A percentile compares a stretch with the other conserved stretches of the same genome.
Evolutionary conservation across 2,329 filamentous ascomycete genomes (phyloP).

Genomic region (Alternaria sp.): DNA sequence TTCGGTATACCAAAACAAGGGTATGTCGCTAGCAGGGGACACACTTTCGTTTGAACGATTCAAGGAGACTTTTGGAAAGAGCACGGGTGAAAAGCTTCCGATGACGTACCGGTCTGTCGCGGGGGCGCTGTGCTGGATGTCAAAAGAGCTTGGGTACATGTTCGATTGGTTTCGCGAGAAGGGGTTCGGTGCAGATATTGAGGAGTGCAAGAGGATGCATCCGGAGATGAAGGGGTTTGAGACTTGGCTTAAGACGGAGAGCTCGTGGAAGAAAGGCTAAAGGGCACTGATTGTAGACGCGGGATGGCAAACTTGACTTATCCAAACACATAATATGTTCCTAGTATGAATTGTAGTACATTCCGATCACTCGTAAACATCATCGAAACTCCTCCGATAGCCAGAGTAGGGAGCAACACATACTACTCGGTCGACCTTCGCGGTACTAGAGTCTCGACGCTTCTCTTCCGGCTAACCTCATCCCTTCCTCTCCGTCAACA

Average conservation of each 20-base stretch:
- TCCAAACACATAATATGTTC: not conserved
- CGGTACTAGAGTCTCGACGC: conserved; percentile 35
- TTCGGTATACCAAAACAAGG: conserved; percentile 44
- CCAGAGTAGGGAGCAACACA: not conserved
- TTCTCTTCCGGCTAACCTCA: conserved; percentile 44
- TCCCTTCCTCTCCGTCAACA: conserved; percentile 49
- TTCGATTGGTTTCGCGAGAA: conserved; percentile 55
- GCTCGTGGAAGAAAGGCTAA: conserved; percentile 21
- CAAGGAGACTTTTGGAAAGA: conserved; percentile 50
- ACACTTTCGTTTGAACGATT: conserved; percentile 53
- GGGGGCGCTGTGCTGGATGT: conserved; percentile 37
- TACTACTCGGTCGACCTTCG: not conserved
- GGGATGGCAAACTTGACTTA: not conserved
- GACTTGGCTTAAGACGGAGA: conserved; percentile 55
- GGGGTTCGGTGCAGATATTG: conserved; percentile 54
- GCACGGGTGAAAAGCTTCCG: conserved; percentile 52
- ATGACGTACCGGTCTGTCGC: conserved; percentile 48
- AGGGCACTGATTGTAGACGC: not conserved
- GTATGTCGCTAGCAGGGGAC: conserved; percentile 57
- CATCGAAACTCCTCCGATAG: not conserved
- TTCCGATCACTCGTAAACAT: not conserved
- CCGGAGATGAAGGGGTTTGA: conserved; percentile 54
- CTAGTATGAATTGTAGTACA: no score
- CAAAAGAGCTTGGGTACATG: conserved; percentile 51
- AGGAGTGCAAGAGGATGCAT: conserved; percentile 47